These are phyloP conservation scores for Chytriomyces sp. DNA, from an alignment of 192 early-diverging fungal species.

Conservation along the genomic window DNA sequence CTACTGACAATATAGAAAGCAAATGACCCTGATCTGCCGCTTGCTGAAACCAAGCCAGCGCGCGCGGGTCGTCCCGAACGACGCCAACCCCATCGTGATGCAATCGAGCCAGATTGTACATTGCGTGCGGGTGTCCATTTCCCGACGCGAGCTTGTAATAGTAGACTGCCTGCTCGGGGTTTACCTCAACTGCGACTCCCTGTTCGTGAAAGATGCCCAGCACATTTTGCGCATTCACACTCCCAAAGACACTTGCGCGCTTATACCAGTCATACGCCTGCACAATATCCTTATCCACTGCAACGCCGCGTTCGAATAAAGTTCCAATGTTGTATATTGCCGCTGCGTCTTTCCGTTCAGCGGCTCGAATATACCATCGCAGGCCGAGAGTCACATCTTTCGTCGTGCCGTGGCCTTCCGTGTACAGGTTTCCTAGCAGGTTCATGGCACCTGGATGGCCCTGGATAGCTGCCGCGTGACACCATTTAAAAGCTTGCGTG, in stretches of 20 bases:
- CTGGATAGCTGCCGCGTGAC: conserved; percentile 47
- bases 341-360: conserved; percentile 51
- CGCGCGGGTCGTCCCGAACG: conserved; percentile 34
- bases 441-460: conserved; percentile 53
- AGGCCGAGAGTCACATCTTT: conserved; percentile 61
- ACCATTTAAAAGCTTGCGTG: conserved; percentile 44
- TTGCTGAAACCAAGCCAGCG: conserved; percentile 47
- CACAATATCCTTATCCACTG: conserved; percentile 40
- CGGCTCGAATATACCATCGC: conserved; percentile 56
- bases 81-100: conserved; percentile 58
- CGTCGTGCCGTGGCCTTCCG: conserved; percentile 72
- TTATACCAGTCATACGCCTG: conserved; percentile 50
- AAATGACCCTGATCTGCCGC: conserved; percentile 50
- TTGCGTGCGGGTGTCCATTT: conserved; percentile 54
- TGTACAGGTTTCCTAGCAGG: conserved; percentile 71
- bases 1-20: conserved; percentile 57
- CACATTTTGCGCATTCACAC: conserved; percentile 52
- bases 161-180: conserved; percentile 37
- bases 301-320: conserved; percentile 56
- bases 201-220: conserved; percentile 58
- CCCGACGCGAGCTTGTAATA: conserved; percentile 48
- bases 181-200: conserved; percentile 37
- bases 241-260: conserved; percentile 46
- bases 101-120: conserved; percentile 58
- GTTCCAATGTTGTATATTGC: conserved; percentile 63